Base-by-base conservation (phyloP, 306 rosid species). In the Rosa chinensis region DNA sequence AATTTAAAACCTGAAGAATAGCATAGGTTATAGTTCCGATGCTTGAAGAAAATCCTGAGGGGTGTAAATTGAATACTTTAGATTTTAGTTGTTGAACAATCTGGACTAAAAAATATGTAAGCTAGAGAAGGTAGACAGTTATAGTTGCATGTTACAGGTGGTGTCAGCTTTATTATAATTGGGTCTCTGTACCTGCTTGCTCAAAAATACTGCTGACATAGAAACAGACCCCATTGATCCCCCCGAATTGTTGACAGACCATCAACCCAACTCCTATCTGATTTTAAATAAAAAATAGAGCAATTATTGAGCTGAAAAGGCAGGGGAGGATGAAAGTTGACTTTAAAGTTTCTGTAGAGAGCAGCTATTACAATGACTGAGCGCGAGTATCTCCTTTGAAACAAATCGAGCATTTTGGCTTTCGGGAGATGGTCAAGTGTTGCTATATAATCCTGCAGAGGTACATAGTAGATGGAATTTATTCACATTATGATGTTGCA, bases 231-330 rank as follows among this genome's bases (percentile, higher is more conserved):
- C 90, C 97, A 21, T 94, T 94, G 88, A 94, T 91, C 81, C 99
- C 99, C 25, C 99, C 99, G 5, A 92, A 76, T 85, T 92, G 99
- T 85, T 95, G 99, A 82, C 97, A 95, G 37, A 89, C 85, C 97
- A 92, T 92, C 71, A 92, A 82, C 20, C 99, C 99, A 59, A 91
- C 80, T 80, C 89, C 99, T 53, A 95, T 92, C 99, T 95, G 88
- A 37, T 73, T 81, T 78, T 62, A 66, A 5, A 70, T 44, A 23
- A 37, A 53, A 40, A 5, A 23, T 47, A 49, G 20, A 35, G 47
- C 20, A 55, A 10, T 39, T 13, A 11, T 44, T 18, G 11, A 47
- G 49, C 64, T 8, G 3, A 53, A 67, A 67, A 86, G 52, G 3
- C 68, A n/a, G 47, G 39, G 43, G 53, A 39, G 6, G 28, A 77